Evolutionary conservation across 768 basidiomycete genomes (phyloP).

Genomic region (Plicaturopsis crispa): DNA sequence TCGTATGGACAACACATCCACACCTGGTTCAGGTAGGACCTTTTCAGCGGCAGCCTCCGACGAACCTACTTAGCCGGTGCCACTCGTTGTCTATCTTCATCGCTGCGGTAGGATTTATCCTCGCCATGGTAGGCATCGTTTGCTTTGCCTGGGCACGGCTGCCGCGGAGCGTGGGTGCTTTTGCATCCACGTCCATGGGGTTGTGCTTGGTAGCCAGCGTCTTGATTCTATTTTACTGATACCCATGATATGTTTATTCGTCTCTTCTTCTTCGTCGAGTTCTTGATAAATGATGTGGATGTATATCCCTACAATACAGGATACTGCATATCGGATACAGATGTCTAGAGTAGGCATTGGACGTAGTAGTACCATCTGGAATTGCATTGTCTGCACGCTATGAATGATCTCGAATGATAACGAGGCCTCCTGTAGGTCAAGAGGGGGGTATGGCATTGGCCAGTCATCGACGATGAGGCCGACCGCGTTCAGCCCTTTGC

Average conservation of each 20-base stretch:
- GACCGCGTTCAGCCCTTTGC: too few relatives aligned
- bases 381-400: too few relatives aligned
- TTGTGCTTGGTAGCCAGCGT: conserved; percentile 19
- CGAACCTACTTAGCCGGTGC: conserved; percentile 39
- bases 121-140: conserved; percentile 42
- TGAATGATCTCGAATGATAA: too few relatives aligned
- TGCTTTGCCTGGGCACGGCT: conserved; percentile 45
- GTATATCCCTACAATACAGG: too few relatives aligned
- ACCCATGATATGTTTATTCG: neutral
- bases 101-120: conserved; percentile 38
- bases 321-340: too few relatives aligned
- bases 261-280: too few relatives aligned
- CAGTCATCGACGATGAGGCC: too few relatives aligned
- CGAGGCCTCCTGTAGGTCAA: too few relatives aligned
- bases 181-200: conserved; percentile 31
- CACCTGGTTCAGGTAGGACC: conserved; percentile 45
- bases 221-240: conserved; percentile 5
- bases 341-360: too few relatives aligned
- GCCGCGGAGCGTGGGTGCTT: conserved; percentile 35
- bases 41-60: conserved; percentile 31
- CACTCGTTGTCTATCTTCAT: conserved; percentile 42
- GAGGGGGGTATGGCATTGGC: too few relatives aligned
- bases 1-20: conserved; percentile 36
- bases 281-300: too few relatives aligned
- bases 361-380: too few relatives aligned